Evolutionary conservation across 1,284 basidiomycete species (phyloP).

Genomic region (Tilletia caries): DNA sequence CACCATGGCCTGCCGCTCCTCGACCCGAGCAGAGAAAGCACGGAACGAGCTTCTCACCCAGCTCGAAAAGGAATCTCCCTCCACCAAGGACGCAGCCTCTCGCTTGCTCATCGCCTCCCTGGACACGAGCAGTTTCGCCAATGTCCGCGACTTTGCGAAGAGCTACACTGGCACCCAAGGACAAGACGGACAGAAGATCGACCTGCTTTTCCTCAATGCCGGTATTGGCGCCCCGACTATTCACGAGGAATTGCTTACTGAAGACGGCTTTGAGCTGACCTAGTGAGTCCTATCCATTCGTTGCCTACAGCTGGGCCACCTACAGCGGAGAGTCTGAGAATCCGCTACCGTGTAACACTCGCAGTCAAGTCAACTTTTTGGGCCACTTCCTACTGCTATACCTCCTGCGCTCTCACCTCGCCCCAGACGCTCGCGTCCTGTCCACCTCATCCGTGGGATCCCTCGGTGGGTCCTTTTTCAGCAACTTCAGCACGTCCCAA

Average conservation of each 20-base stretch:
- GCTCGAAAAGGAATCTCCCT: background rate
- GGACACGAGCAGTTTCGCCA: slow-evolving; percentile 8
- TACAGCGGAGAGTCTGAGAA: too few species aligned
- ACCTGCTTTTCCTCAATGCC: slow-evolving; percentile 2
- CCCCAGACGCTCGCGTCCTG: background rate
- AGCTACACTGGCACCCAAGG: too few species aligned
- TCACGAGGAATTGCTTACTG: background rate
- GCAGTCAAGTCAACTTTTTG: slow-evolving; percentile 7
- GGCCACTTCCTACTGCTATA: slow-evolving; percentile 2
- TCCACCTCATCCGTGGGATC: background rate
- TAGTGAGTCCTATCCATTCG: too few species aligned
- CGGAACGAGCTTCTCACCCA: background rate
- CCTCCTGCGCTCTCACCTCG: background rate
- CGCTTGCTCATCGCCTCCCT: background rate
- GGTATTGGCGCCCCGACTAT: background rate
- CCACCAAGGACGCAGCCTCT: background rate
- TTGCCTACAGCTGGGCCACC: too few species aligned
- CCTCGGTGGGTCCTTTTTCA: background rate
- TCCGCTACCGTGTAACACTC: background rate
- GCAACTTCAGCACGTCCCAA: background rate
- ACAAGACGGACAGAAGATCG: background rate
- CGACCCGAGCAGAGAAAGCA: background rate
- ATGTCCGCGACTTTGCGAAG: background rate
- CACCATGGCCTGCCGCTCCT: background rate
- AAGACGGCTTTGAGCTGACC: background rate